Percentiles rank a stretch among this genome's conserved stretches.
phyloP scores from a whole-genome alignment of 352 stramenopile species.

The Plasmopara halstedii region DNA sequence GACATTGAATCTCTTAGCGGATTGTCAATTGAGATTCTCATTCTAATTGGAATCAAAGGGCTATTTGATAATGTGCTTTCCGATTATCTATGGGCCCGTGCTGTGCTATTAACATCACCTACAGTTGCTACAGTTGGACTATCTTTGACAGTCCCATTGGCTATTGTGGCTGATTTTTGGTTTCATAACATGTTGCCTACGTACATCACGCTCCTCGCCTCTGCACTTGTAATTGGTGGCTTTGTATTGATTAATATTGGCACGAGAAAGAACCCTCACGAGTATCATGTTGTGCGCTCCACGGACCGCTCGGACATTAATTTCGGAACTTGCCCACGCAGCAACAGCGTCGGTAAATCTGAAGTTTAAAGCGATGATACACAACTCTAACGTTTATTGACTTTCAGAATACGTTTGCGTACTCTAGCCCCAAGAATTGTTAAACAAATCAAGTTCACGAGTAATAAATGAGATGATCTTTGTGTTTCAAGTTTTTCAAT shows the following conservation, averaged over 20 bases:
- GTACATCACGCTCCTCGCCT: slow-evolving; percentile 50
- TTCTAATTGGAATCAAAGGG: slow-evolving; percentile 83
- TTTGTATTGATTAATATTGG: slow-evolving; percentile 68
- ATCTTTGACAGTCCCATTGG: slow-evolving; percentile 94
- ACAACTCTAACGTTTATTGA: too few species aligned
- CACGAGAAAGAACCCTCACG: slow-evolving; percentile 57
- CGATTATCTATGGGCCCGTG: slow-evolving; percentile 93
- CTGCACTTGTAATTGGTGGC: slow-evolving; percentile 51
- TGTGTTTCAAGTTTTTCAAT: too few species aligned
- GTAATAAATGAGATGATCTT: too few species aligned
- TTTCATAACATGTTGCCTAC: slow-evolving; percentile 45
- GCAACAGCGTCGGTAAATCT: slow-evolving; percentile 6
- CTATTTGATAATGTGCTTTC: slow-evolving; percentile 93
- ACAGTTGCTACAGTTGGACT: slow-evolving; percentile 94
- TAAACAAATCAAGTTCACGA: too few species aligned
- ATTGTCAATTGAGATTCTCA: slow-evolving; percentile 63
- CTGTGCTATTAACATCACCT: slow-evolving; percentile 92
- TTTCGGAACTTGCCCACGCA: slow-evolving; percentile 4
- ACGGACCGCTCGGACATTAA: slow-evolving; percentile 18
- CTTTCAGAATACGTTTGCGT: too few species aligned
- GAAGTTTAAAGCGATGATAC: slow-evolving; percentile 4
- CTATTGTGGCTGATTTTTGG: slow-evolving; percentile 86
- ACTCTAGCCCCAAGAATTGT: too few species aligned
- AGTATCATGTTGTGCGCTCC: slow-evolving; percentile 37
- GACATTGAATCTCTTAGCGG: slow-evolving; percentile 50